phyloP scores from a whole-genome alignment of 345 rosid genomes.

The Murraya koenigii region DNA sequence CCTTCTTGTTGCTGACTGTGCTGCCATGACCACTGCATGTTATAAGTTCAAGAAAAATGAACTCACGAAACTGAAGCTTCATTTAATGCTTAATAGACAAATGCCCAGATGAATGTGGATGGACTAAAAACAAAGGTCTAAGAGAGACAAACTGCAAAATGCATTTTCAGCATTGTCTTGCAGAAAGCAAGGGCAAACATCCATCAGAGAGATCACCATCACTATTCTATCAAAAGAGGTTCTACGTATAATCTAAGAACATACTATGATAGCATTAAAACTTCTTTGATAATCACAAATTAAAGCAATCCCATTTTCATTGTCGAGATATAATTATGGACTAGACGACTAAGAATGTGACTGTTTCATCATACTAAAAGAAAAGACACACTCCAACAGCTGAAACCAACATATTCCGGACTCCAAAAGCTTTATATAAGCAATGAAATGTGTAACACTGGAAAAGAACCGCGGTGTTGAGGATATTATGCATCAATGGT shows the following conservation, averaged over 20 bases:
- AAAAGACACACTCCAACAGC: not conserved
- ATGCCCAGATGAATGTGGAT: not conserved
- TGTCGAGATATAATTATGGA: not conserved
- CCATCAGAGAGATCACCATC: not conserved
- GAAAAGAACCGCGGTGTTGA: not conserved
- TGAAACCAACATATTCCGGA: not conserved
- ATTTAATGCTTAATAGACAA: not conserved
- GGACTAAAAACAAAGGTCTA: not conserved
- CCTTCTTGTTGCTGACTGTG: slow-evolving; percentile 17
- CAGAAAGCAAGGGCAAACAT: not conserved
- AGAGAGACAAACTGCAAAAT: not conserved
- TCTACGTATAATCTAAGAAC: not conserved
- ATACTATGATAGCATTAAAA: not conserved
- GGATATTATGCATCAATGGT: not conserved
- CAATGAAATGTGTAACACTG: not conserved
- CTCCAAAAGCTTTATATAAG: not conserved
- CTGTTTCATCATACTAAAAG: not conserved
- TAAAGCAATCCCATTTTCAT: not conserved
- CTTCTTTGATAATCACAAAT: not conserved
- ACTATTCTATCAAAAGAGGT: not conserved
- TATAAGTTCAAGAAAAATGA: not conserved
- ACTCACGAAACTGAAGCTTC: not conserved
- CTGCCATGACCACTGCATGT: slow-evolving; percentile 19
- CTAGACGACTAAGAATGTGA: not conserved
- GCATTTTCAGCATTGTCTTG: not conserved